Evolutionary conservation across 768 basidiomycete species (phyloP).

Genomic region (Podaxis mareebaensis): DNA sequence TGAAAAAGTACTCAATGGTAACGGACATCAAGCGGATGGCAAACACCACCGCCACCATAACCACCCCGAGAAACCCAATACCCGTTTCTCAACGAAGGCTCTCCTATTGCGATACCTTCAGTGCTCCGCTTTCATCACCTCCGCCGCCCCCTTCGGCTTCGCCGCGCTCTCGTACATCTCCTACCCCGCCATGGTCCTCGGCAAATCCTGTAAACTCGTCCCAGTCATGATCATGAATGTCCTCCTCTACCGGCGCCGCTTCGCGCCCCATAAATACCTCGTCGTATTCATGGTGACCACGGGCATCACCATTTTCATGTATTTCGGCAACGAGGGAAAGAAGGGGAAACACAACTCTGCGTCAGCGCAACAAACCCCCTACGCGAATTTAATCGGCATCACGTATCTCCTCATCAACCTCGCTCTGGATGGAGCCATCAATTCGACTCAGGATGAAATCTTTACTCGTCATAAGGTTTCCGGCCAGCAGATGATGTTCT

Average conservation of each 20-base stretch:
- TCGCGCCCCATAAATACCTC: slow-evolving; percentile 92
- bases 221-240: slow-evolving; percentile 99
- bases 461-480: slow-evolving; percentile 72
- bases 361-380: slow-evolving; percentile 35
- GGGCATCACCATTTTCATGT: slow-evolving; percentile 95
- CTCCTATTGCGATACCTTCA: slow-evolving; percentile 80
- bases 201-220: slow-evolving; percentile 98
- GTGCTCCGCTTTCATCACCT: slow-evolving; percentile 84
- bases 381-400: slow-evolving; percentile 70
- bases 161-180: slow-evolving; percentile 93
- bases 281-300: slow-evolving; percentile 91
- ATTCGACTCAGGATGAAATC: slow-evolving; percentile 97
- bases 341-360: slow-evolving; percentile 38
- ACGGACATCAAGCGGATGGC: slow-evolving; percentile 33
- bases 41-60: slow-evolving; percentile 33
- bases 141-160: slow-evolving; percentile 95
- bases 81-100: slow-evolving; percentile 39
- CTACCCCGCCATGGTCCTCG: slow-evolving; percentile 98
- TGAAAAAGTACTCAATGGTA: slow-evolving; percentile 30
- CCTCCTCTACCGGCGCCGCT: slow-evolving; percentile 87
- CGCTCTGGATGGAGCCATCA: slow-evolving; percentile 87
- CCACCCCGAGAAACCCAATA: slow-evolving; percentile 31
- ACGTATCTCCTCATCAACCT: slow-evolving; percentile 84
- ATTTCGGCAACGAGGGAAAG: slow-evolving; percentile 64
- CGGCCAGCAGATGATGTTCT: slow-evolving; percentile 99